Percentiles rank a stretch among this genome's conserved stretches.
Evolutionary conservation across 805 yeast species (phyloP).

Genomic region (Cyberlindnera veronae): DNA sequence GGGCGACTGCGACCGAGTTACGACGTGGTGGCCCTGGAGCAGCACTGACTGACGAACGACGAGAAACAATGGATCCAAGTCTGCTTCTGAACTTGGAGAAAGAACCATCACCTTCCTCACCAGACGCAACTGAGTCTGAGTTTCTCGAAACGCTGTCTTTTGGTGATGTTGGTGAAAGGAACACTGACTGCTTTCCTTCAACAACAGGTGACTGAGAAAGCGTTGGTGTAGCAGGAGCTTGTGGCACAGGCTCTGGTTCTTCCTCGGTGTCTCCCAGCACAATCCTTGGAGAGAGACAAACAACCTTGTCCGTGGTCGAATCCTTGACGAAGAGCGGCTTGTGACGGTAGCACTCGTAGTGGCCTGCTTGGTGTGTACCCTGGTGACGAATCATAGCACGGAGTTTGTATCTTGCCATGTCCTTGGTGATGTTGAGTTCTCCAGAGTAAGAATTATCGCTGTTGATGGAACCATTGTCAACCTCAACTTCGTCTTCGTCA

Average conservation of each 20-base stretch:
- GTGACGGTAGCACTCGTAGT: conserved; percentile 81
- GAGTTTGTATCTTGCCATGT: conserved; percentile 49
- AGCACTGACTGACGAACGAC: conserved; percentile 19
- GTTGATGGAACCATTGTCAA: conserved; percentile 15
- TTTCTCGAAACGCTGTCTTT: conserved; percentile 18
- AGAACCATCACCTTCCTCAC: conserved; percentile 17
- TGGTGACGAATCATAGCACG: conserved; percentile 77
- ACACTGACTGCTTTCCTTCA: neutral
- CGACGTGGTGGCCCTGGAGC: conserved; percentile 19
- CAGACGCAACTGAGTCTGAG: conserved; percentile 17
- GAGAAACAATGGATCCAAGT: conserved; percentile 24
- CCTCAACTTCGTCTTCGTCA: conserved; percentile 9
- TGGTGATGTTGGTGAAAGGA: conserved; percentile 7
- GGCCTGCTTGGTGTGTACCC: conserved; percentile 88
- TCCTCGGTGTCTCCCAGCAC: conserved; percentile 17
- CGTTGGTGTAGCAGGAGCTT: conserved; percentile 2
- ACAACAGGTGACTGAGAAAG: neutral
- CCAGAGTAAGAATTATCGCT: conserved; percentile 27
- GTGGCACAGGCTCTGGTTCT: conserved; percentile 2
- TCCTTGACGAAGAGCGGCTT: conserved; percentile 54
- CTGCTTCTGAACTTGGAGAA: conserved; percentile 24
- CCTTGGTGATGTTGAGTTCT: conserved; percentile 25
- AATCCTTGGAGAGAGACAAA: conserved; percentile 31
- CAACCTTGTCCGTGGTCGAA: conserved; percentile 22
- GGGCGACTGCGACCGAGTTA: conserved; percentile 6